A percentile compares a stretch with the other conserved stretches of the same genome.
Conservation (phyloP, 2,329 filamentous ascomycete species). For the Domatiomyces catenatus region DNA sequence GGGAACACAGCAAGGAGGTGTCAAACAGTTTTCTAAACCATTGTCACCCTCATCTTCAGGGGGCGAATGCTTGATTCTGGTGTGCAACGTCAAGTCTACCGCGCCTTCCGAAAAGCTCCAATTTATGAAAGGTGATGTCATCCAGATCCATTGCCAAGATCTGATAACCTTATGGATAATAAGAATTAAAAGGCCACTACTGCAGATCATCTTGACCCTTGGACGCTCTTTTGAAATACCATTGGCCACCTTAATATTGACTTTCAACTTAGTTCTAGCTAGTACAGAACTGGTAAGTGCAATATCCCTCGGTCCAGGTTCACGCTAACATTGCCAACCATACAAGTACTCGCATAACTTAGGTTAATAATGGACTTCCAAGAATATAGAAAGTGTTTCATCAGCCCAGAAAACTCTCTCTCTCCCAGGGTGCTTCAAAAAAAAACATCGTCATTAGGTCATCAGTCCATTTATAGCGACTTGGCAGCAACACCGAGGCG, state of each 20-base stretch:
- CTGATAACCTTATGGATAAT: neutral
- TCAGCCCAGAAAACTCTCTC: neutral
- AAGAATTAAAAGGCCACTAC: neutral
- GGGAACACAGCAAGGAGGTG: too few species aligned
- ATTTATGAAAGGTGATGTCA: neutral
- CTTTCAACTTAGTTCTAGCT: too few species aligned
- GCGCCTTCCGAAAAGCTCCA: neutral
- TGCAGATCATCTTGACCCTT: too few species aligned
- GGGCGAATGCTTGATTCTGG: neutral
- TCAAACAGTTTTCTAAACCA: neutral
- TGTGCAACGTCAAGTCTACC: neutral
- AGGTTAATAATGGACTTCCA: neutral
- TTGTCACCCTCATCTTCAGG: neutral
- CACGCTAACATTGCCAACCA: too few species aligned
- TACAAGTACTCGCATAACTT: too few species aligned
- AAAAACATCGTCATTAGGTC: neutral
- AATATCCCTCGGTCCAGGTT: neutral
- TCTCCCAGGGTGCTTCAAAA: neutral
- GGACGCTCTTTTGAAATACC: too few species aligned
- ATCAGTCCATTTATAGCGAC: slow-evolving; percentile 3
- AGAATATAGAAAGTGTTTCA: neutral
- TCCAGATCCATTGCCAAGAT: neutral
- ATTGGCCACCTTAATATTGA: too few species aligned
- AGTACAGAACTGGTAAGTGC: neutral
- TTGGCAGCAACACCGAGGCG: slow-evolving; percentile 15